These are phyloP conservation scores for Starmera quercuum DNA, from an alignment of 805 yeast genomes.

Conservation along the genomic window DNA sequence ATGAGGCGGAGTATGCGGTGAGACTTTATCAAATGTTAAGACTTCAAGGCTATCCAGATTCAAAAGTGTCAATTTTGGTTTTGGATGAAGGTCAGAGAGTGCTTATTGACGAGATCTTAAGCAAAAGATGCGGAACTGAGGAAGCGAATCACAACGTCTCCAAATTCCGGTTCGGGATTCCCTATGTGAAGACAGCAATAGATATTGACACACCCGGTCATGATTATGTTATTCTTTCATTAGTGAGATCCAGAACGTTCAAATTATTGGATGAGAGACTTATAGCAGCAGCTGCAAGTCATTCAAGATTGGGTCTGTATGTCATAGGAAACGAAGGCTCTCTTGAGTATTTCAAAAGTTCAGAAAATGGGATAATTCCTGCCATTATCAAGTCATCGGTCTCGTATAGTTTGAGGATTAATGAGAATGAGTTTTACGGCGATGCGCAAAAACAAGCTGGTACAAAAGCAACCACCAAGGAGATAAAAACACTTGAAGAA, in stretches of 20 bases:
- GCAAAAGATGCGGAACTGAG: slow-evolving; percentile 17
- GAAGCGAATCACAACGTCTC: too few relatives aligned
- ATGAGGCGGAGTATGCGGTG: slow-evolving; percentile 42
- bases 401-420: too few relatives aligned
- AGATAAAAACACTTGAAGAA: too few relatives aligned
- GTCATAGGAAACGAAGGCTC: background rate
- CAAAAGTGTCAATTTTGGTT: slow-evolving; percentile 33
- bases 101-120: slow-evolving; percentile 33
- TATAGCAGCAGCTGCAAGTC: background rate
- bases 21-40: slow-evolving; percentile 39
- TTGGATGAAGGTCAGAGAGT: slow-evolving; percentile 31
- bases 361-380: too few relatives aligned
- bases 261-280: background rate
- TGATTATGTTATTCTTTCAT: slow-evolving; percentile 4
- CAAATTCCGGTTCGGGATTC: too few relatives aligned
- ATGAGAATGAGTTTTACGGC: too few relatives aligned
- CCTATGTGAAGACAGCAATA: slow-evolving; percentile 3
- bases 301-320: slow-evolving; percentile 1
- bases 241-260: background rate
- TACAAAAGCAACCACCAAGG: too few relatives aligned
- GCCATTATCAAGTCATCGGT: too few relatives aligned
- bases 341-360: too few relatives aligned
- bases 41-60: slow-evolving; percentile 31
- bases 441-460: too few relatives aligned
- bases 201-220: background rate